Percentiles rank a stretch among this genome's conserved stretches.
These are phyloP conservation scores for Penstemon davidsonii DNA, from an alignment of 257 asterid species.

Conservation along the genomic window DNA sequence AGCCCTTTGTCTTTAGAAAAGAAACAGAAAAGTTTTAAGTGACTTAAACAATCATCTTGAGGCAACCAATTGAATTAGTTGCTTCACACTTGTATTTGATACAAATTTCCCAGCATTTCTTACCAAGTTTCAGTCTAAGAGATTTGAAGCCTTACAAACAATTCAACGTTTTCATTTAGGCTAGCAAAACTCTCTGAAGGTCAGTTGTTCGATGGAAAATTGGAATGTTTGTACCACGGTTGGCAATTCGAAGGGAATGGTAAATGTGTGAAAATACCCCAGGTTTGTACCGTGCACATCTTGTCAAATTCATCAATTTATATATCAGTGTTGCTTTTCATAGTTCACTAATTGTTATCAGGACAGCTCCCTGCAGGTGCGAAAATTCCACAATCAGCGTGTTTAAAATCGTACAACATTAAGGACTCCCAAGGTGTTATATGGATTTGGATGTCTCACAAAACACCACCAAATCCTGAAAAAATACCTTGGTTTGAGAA, in stretches of 20 bases:
- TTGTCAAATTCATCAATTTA: background rate
- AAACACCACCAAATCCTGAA: slow-evolving; percentile 54
- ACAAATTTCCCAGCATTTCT: background rate
- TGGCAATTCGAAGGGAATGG: slow-evolving; percentile 95
- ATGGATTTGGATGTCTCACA: slow-evolving; percentile 96
- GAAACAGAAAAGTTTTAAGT: background rate
- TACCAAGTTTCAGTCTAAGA: background rate
- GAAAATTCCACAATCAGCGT: slow-evolving; percentile 82
- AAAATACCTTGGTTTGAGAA: slow-evolving; percentile 86
- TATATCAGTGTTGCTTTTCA: slow-evolving; percentile 9
- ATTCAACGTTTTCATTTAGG: slow-evolving; percentile 37
- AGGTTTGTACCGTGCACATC: slow-evolving; percentile 49
- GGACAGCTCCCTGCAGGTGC: slow-evolving; percentile 73
- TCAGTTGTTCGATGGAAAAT: slow-evolving; percentile 68
- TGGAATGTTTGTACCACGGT: slow-evolving; percentile 94
- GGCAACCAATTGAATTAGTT: slow-evolving; percentile 1
- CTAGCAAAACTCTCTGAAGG: slow-evolving; percentile 97
- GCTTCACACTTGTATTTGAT: background rate
- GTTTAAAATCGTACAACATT: slow-evolving; percentile 61
- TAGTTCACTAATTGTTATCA: background rate
- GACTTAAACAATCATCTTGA: background rate
- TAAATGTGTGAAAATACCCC: slow-evolving; percentile 88
- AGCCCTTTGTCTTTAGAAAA: slow-evolving; percentile 9
- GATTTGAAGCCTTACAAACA: background rate
- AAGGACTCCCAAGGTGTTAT: slow-evolving; percentile 88